Conservation (phyloP, 768 basidiomycete species). For the Pulveroboletus ravenelii region DNA sequence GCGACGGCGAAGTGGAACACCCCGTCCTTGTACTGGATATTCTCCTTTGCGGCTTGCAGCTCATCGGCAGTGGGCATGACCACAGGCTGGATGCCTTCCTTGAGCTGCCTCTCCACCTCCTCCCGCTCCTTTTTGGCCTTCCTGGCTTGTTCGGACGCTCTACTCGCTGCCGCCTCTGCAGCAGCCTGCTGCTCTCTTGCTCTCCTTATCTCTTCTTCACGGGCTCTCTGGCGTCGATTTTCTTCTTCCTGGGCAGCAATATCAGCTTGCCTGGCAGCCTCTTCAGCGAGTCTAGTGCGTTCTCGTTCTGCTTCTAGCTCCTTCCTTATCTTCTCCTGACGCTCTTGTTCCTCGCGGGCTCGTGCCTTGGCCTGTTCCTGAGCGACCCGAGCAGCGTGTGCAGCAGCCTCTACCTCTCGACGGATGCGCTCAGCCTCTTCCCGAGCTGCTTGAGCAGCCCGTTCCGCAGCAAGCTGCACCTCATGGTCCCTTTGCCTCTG, state of each 20-base stretch:
- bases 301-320: constrained; percentile 22
- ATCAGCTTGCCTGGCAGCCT: constrained; percentile 22
- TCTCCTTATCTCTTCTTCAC: constrained; percentile 18
- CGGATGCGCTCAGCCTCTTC: constrained; percentile 23
- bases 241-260: constrained; percentile 24
- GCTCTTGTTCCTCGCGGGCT: constrained; percentile 23
- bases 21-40: constrained; percentile 26
- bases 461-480: constrained; percentile 17
- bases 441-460: constrained; percentile 21
- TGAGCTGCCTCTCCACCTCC: constrained; percentile 20
- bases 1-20: constrained; percentile 29
- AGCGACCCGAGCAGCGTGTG: constrained; percentile 20
- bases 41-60: constrained; percentile 21
- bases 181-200: constrained; percentile 15
- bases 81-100: constrained; percentile 27
- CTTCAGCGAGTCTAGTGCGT: constrained; percentile 15
- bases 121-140: constrained; percentile 19
- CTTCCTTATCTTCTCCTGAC: constrained; percentile 12
- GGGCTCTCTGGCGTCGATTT: constrained; percentile 16
- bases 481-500: constrained; percentile 13
- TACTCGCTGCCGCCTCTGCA: constrained; percentile 23
- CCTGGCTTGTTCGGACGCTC: constrained; percentile 20
- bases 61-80: constrained; percentile 28
- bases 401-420: constrained; percentile 19
- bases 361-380: constrained; percentile 21